phyloP scores from a whole-genome alignment of 768 basidiomycete genomes.

The Pleurotus cornucopiae region DNA sequence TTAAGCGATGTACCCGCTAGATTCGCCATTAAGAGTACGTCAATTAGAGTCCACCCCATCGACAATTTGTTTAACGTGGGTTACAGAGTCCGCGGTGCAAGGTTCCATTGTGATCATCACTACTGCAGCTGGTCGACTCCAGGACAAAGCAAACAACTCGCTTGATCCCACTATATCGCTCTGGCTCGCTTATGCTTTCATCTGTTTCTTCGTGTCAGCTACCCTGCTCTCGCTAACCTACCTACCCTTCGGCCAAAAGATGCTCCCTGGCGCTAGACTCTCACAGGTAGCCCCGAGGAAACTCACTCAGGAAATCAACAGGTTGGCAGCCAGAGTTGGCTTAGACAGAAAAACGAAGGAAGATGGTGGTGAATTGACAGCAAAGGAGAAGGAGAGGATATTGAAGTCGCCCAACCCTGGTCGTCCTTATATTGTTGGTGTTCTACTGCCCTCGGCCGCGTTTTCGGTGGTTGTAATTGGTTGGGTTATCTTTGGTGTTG shows the following conservation, averaged over 20 bases:
- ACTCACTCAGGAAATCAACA: constrained; percentile 24
- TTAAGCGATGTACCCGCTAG: constrained; percentile 4
- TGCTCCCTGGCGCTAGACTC: constrained; percentile 34
- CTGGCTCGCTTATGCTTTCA: constrained; percentile 35
- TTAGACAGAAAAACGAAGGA: constrained; percentile 9
- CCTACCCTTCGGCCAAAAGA: constrained; percentile 10
- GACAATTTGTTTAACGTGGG: neutral
- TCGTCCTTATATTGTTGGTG: constrained; percentile 6
- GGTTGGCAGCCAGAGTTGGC: constrained; percentile 15
- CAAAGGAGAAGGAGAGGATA: constrained; percentile 20
- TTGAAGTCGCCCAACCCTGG: constrained; percentile 25
- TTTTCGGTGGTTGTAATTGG: constrained; percentile 28
- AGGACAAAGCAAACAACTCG: constrained; percentile 30
- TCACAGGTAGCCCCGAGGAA: constrained; percentile 28
- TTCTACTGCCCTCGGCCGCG: constrained; percentile 18
- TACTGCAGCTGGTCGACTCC: constrained; percentile 34
- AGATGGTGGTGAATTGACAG: constrained; percentile 10
- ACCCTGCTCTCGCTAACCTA: constrained; percentile 23
- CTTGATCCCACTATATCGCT: constrained; percentile 32
- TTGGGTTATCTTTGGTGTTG: constrained; percentile 39
- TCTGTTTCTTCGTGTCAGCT: constrained; percentile 29
- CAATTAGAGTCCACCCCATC: neutral
- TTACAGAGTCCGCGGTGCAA: constrained; percentile 35
- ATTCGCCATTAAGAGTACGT: constrained; percentile 37
- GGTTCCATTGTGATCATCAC: constrained; percentile 39